Evolutionary conservation across 1,284 basidiomycete genomes (phyloP).

Genomic region (Puccinia horiana): DNA sequence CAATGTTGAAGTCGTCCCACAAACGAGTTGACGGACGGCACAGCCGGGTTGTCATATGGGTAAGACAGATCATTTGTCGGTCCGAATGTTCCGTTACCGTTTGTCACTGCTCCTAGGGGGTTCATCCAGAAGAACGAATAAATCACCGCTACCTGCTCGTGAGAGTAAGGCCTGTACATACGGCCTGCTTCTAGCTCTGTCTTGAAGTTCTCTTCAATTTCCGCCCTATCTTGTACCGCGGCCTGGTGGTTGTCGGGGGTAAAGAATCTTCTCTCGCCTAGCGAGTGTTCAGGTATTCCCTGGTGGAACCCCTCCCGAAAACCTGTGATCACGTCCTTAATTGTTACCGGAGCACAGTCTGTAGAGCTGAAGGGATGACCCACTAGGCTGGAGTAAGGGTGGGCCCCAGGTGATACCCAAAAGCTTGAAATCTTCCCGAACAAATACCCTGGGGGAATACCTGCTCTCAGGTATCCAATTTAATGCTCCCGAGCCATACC

Average conservation of each 20-base stretch:
- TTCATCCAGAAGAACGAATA: too few species aligned
- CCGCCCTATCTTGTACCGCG: not conserved
- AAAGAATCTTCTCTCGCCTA: not conserved
- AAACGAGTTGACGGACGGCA: not conserved
- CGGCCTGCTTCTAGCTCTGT: not conserved
- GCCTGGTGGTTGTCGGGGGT: not conserved
- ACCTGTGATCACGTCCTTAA: not conserved
- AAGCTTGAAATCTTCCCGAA: too few species aligned
- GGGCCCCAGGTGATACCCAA: too few species aligned
- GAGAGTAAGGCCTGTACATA: not conserved
- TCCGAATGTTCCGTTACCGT: conserved; percentile 4
- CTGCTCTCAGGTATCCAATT: too few species aligned
- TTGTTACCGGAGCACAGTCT: too few species aligned
- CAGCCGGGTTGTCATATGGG: not conserved
- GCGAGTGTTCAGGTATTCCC: not conserved
- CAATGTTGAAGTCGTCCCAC: not conserved
- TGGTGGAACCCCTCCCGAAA: not conserved
- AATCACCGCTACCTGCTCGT: not conserved
- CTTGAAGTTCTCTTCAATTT: too few species aligned
- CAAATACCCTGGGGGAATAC: too few species aligned
- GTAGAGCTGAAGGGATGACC: too few species aligned
- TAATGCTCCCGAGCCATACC: too few species aligned
- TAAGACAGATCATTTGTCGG: conserved; percentile 11
- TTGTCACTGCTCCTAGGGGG: conserved; percentile 19
- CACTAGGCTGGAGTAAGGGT: too few species aligned